Evolutionary conservation across 306 rosid species (phyloP).

Genomic region (Acmispon strigosus): DNA sequence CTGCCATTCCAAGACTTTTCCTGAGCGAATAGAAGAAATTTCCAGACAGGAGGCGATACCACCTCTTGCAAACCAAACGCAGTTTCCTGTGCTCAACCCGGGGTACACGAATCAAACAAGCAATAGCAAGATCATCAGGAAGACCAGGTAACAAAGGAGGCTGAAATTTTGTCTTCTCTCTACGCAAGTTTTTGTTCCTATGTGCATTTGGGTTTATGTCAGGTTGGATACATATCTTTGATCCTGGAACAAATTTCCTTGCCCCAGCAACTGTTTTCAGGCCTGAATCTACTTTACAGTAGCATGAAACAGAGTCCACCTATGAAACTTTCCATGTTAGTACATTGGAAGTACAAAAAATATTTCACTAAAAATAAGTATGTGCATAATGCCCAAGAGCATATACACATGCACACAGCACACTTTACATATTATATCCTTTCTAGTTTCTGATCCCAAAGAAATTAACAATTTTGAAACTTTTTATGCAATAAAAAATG

Average conservation of each 20-base stretch:
- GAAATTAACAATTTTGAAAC: neutral
- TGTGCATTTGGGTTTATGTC: slow-evolving; percentile 96
- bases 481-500: neutral
- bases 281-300: slow-evolving; percentile 95
- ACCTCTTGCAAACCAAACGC: slow-evolving; percentile 92
- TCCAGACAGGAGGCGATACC: slow-evolving; percentile 88
- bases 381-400: neutral
- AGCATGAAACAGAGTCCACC: slow-evolving; percentile 99
- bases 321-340: slow-evolving; percentile 40
- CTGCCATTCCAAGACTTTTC: slow-evolving; percentile 97
- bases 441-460: neutral
- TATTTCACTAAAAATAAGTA: neutral
- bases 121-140: slow-evolving; percentile 98
- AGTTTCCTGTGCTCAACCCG: slow-evolving; percentile 86
- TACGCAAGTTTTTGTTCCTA: slow-evolving; percentile 59
- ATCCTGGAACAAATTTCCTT: slow-evolving; percentile 91
- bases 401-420: neutral
- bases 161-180: slow-evolving; percentile 84
- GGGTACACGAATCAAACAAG: slow-evolving; percentile 94
- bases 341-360: slow-evolving; percentile 5
- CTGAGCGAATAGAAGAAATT: slow-evolving; percentile 93
- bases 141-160: slow-evolving; percentile 97
- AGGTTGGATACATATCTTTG: slow-evolving; percentile 94
- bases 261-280: slow-evolving; percentile 96
- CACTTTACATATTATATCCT: neutral